These are phyloP conservation scores for Trematosphaeria pertusa DNA, from an alignment of 2,329 filamentous ascomycete species.

Conservation along the genomic window DNA sequence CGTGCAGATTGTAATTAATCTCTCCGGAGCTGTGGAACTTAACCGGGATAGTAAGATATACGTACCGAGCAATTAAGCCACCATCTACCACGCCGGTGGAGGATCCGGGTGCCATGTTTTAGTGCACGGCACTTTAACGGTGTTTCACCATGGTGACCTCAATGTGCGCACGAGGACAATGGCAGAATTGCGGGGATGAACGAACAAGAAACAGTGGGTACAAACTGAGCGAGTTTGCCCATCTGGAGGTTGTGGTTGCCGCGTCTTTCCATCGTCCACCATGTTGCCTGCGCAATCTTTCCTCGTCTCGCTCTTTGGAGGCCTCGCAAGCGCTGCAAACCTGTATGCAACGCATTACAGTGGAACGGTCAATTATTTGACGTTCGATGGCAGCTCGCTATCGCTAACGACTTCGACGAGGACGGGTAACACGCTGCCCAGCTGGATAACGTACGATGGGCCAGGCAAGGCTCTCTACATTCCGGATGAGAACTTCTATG, in stretches of 20 bases:
- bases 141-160: slow-evolving; percentile 3
- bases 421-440: slow-evolving; percentile 34
- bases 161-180: slow-evolving; percentile 7
- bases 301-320: slow-evolving; percentile 33
- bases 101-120: background rate
- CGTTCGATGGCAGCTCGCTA: slow-evolving; percentile 32
- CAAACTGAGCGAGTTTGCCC: slow-evolving; percentile 5
- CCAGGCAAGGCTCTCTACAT: slow-evolving; percentile 34
- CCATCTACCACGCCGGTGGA: background rate
- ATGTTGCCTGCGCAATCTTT: slow-evolving; percentile 33
- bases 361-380: slow-evolving; percentile 37
- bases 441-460: slow-evolving; percentile 41
- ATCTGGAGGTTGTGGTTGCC: slow-evolving; percentile 1
- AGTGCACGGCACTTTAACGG: slow-evolving; percentile 2
- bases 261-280: slow-evolving; percentile 8
- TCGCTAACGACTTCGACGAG: slow-evolving; percentile 24
- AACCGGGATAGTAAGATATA: slow-evolving; percentile 16
- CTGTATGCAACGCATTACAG: slow-evolving; percentile 41
- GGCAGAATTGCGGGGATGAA: slow-evolving; percentile 5
- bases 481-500: slow-evolving; percentile 34
- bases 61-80: slow-evolving; percentile 10
- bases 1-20: slow-evolving; percentile 12
- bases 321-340: slow-evolving; percentile 33
- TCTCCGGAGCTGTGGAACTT: slow-evolving; percentile 10
- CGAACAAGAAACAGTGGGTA: slow-evolving; percentile 4